Evolutionary conservation across 257 asterid genomes (phyloP).

Genomic region (Vinca minor): DNA sequence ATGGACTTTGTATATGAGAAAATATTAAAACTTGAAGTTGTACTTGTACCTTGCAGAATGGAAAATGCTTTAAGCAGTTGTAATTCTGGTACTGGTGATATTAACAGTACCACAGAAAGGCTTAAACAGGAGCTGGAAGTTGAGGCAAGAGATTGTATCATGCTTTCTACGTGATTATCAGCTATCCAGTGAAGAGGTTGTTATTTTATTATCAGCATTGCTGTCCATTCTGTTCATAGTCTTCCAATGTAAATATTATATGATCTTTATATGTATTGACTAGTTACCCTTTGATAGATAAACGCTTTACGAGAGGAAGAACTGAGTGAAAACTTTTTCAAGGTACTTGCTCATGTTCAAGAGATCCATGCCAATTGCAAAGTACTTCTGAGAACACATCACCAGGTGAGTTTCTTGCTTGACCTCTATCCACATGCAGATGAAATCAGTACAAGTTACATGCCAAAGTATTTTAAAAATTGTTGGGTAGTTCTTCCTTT

Average conservation of each 20-base stretch:
- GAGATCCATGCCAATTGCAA: constrained; percentile 96
- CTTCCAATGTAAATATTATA: neutral
- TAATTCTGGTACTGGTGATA: constrained; percentile 94
- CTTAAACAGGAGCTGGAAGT: constrained; percentile 92
- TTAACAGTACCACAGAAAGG: constrained; percentile 91
- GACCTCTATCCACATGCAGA: neutral
- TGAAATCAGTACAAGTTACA: neutral
- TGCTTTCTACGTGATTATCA: constrained; percentile 97
- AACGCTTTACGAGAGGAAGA: constrained; percentile 90
- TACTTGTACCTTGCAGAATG: constrained; percentile 44
- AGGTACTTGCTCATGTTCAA: constrained; percentile 98
- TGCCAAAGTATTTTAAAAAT: neutral
- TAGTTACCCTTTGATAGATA: constrained; percentile 41
- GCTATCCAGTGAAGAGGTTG: constrained; percentile 94
- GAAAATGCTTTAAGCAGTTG: constrained; percentile 80
- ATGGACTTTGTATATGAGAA: neutral
- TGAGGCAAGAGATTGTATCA: constrained; percentile 87
- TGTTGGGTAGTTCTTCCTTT: neutral
- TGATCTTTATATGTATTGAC: constrained; percentile 1
- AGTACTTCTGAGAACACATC: constrained; percentile 92
- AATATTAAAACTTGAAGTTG: neutral
- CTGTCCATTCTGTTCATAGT: neutral
- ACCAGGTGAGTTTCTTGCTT: constrained; percentile 55
- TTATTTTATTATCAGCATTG: constrained; percentile 14
- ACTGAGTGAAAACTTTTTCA: constrained; percentile 70